Evolutionary conservation across 768 basidiomycete species (phyloP).

Genomic region (Rhodotorula diobovata): DNA sequence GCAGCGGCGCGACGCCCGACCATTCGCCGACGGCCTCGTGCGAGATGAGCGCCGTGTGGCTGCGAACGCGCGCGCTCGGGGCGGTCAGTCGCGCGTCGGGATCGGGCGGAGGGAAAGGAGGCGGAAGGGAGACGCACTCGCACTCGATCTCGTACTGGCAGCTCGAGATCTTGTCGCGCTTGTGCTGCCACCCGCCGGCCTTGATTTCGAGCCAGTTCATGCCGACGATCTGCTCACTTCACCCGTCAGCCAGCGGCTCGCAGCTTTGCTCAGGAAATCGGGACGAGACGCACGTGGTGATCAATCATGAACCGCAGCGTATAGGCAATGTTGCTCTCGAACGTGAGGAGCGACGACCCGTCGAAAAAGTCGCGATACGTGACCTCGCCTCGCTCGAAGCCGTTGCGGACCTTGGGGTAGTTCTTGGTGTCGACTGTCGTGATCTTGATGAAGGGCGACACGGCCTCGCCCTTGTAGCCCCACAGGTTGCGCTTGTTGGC

Average conservation of each 20-base stretch:
- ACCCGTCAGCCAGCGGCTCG: conserved; percentile 3
- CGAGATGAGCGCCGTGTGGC: conserved; percentile 80
- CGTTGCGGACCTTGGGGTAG: conserved; percentile 86
- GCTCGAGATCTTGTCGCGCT: conserved; percentile 61
- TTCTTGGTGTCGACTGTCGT: conserved; percentile 66
- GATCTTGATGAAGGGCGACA: conserved; percentile 76
- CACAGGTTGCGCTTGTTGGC: conserved; percentile 57
- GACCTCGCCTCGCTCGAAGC: conserved; percentile 75
- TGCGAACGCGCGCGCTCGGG: conserved; percentile 46
- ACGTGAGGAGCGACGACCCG: conserved; percentile 60
- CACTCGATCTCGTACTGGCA: conserved; percentile 86
- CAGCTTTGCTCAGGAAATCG: background rate
- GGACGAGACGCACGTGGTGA: conserved; percentile 61
- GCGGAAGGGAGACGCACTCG: conserved; percentile 51
- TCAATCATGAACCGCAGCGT: conserved; percentile 97
- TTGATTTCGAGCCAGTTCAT: conserved; percentile 99
- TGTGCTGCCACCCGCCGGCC: conserved; percentile 69
- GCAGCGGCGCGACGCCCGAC: conserved; percentile 84
- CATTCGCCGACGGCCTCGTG: conserved; percentile 87
- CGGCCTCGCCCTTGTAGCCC: conserved; percentile 82
- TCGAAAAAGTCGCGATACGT: conserved; percentile 59
- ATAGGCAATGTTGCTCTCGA: conserved; percentile 90
- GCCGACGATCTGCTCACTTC: conserved; percentile 66
- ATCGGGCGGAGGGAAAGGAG: conserved; percentile 4
- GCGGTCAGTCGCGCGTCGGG: too few relatives aligned